phyloP scores from a whole-genome alignment of 2,329 filamentous ascomycete genomes.

The Fusarium sp. region DNA sequence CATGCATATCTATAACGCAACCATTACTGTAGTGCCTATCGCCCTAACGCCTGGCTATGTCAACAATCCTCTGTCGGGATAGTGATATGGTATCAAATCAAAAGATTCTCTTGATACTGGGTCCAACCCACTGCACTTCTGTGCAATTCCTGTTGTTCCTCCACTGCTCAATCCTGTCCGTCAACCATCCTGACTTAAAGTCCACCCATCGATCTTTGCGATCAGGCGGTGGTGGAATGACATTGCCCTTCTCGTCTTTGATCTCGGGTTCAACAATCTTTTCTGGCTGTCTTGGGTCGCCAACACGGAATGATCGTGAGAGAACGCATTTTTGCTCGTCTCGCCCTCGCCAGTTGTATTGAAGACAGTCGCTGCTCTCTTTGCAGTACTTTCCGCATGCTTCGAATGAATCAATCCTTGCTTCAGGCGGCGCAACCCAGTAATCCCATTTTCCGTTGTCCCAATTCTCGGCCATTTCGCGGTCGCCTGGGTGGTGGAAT shows the following conservation, averaged over 20 bases:
- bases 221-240: slow-evolving; percentile 35
- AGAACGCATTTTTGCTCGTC: slow-evolving; percentile 47
- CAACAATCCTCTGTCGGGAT: not conserved
- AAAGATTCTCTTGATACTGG: slow-evolving; percentile 48
- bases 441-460: slow-evolving; percentile 50
- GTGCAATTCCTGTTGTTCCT: slow-evolving; percentile 42
- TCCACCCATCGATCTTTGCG: slow-evolving; percentile 44
- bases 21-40: slow-evolving; percentile 11
- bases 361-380: slow-evolving; percentile 43
- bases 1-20: slow-evolving; percentile 29
- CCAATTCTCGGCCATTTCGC: slow-evolving; percentile 42
- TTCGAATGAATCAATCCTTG: slow-evolving; percentile 43
- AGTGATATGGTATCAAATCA: slow-evolving; percentile 23
- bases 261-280: slow-evolving; percentile 42
- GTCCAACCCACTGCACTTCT: slow-evolving; percentile 50
- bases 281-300: slow-evolving; percentile 40
- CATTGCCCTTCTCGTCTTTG: slow-evolving; percentile 41
- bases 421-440: slow-evolving; percentile 43
- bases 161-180: slow-evolving; percentile 44
- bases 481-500: slow-evolving; percentile 50
- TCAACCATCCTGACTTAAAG: slow-evolving; percentile 48
- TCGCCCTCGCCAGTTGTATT: slow-evolving; percentile 49
- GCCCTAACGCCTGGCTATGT: slow-evolving; percentile 39
- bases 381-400: slow-evolving; percentile 46
- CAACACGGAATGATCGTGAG: slow-evolving; percentile 46